Percentiles rank a stretch among this genome's conserved stretches.
These are phyloP conservation scores for Fusarium sp. DNA, from an alignment of 2,329 filamentous ascomycete genomes.

Conservation along the genomic window DNA sequence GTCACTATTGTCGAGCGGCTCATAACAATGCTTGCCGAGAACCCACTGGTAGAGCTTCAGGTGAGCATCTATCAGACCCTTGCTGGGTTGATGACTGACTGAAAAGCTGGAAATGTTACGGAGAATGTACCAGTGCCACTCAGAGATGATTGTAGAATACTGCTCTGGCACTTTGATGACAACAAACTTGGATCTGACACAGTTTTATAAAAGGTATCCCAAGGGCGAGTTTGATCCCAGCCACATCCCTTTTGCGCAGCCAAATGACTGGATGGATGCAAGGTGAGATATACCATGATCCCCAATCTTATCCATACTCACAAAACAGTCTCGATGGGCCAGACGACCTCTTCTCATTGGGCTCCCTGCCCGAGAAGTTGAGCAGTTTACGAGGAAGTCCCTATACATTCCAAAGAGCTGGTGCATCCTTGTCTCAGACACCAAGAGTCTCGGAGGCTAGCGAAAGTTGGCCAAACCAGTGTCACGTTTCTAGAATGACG, in stretches of 20 bases:
- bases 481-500: background rate
- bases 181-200: conserved; percentile 21
- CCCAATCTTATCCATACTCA: background rate
- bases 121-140: conserved; percentile 20
- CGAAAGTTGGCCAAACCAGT: background rate
- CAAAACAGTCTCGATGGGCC: conserved; percentile 13
- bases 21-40: conserved; percentile 8
- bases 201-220: conserved; percentile 28
- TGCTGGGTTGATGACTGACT: background rate
- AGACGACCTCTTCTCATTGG: conserved; percentile 20
- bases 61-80: background rate
- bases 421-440: background rate
- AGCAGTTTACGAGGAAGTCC: conserved; percentile 5
- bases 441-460: background rate
- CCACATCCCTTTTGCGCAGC: conserved; percentile 17
- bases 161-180: conserved; percentile 16
- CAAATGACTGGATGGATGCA: conserved; percentile 13
- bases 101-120: conserved; percentile 18
- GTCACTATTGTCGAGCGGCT: conserved; percentile 8
- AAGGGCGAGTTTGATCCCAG: conserved; percentile 19
- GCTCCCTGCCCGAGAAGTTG: background rate
- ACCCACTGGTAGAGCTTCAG: conserved; percentile 10
- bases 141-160: conserved; percentile 20
- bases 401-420: background rate
- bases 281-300: background rate